Conservation (phyloP, 2,329 filamentous ascomycete species). For the Penicillium sclerotigenum region DNA sequence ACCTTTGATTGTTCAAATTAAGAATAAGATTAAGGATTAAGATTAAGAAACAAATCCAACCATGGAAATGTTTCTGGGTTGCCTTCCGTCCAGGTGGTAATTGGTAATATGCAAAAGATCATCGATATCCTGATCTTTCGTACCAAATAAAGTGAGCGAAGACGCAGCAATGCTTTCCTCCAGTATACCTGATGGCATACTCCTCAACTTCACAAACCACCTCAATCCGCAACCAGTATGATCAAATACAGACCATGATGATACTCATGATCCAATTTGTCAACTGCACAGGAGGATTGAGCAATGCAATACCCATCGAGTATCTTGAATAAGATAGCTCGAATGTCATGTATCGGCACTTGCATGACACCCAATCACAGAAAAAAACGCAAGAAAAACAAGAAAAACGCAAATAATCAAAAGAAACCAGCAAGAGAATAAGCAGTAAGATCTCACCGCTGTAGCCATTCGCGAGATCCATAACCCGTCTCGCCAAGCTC, state of each 20-base stretch:
- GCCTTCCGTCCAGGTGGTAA: background rate
- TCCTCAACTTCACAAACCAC: background rate
- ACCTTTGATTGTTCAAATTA: background rate
- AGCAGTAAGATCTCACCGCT: background rate
- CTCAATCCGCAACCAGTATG: background rate
- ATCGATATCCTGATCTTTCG: background rate
- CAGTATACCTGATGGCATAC: background rate
- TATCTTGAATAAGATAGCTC: too few relatives aligned
- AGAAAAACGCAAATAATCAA: background rate
- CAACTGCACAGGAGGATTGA: background rate
- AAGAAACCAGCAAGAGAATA: background rate
- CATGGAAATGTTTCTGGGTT: background rate
- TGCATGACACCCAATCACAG: background rate
- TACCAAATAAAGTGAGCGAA: background rate
- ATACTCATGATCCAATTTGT: background rate
- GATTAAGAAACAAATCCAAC: background rate
- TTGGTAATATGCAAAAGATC: background rate
- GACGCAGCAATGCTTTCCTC: background rate
- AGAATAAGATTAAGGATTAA: background rate
- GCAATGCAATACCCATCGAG: background rate
- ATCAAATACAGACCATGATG: background rate
- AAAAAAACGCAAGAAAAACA: background rate
- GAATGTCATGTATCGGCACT: background rate
- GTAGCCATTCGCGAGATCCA: background rate
- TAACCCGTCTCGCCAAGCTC: conserved; percentile 27